These are phyloP conservation scores for Boletus sp. DNA, from an alignment of 768 basidiomycete species.

Conservation along the genomic window DNA sequence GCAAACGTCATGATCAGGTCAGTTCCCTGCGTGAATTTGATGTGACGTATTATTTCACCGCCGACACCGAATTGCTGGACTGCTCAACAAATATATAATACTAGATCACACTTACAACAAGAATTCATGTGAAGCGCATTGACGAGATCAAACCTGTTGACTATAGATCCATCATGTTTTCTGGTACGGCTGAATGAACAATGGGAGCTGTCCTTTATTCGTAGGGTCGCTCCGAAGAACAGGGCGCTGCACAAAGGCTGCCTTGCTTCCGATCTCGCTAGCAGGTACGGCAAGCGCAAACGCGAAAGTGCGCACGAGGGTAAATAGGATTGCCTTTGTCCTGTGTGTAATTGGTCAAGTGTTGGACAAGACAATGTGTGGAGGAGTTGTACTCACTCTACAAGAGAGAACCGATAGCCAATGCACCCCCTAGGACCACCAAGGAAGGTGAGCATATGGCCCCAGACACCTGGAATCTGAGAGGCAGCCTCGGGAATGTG, in stretches of 20 bases:
- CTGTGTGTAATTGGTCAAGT: not conserved
- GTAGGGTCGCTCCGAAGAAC: constrained; percentile 39
- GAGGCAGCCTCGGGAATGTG: constrained; percentile 42
- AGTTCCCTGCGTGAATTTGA: too few species aligned
- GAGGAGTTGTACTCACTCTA: constrained; percentile 41
- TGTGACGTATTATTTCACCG: too few species aligned
- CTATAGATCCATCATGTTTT: not conserved
- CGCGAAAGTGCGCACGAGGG: constrained; percentile 47
- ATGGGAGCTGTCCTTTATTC: constrained; percentile 43
- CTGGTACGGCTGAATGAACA: constrained; percentile 22
- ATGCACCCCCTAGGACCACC: constrained; percentile 67
- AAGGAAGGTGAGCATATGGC: constrained; percentile 58
- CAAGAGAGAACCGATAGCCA: constrained; percentile 61
- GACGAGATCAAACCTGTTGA: too few species aligned
- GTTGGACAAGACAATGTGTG: not conserved
- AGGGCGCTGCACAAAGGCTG: constrained; percentile 42
- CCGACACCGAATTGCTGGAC: too few species aligned
- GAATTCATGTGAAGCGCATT: not conserved
- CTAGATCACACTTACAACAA: not conserved
- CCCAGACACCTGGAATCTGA: constrained; percentile 60
- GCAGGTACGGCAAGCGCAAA: constrained; percentile 52
- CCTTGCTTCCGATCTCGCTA: constrained; percentile 34
- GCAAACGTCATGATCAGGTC: too few species aligned
- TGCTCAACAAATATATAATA: too few species aligned
- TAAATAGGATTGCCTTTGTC: not conserved